Evolutionary conservation across 495 filamentous ascomycete genomes (phyloP).

Genomic region (Recurvomyces mirabilis): DNA sequence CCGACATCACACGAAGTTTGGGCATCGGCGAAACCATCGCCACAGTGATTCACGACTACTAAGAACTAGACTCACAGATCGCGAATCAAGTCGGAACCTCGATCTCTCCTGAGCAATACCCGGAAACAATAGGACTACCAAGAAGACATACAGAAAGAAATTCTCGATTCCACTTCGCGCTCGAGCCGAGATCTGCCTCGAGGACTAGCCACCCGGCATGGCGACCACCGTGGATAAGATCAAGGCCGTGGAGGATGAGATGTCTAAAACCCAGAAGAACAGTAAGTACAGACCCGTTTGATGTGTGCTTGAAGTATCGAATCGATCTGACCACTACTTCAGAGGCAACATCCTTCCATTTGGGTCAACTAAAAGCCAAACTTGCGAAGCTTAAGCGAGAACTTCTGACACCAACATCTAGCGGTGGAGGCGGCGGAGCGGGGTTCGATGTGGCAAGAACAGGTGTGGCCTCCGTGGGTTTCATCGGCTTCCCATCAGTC

Average conservation of each 20-base stretch:
- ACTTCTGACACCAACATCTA: slow-evolving; percentile 71
- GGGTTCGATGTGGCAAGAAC: slow-evolving; percentile 98
- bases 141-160: no score
- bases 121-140: no score
- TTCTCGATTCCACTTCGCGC: no score
- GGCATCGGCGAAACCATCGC: no score
- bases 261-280: slow-evolving; percentile 72
- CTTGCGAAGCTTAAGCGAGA: slow-evolving; percentile 95
- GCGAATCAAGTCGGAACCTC: no score
- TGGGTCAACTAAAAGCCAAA: slow-evolving; percentile 93
- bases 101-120: no score
- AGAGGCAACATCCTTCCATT: slow-evolving; percentile 83
- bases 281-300: not conserved
- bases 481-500: slow-evolving; percentile 81
- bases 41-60: no score
- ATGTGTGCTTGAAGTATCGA: not conserved
- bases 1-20: no score
- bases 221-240: slow-evolving; percentile 98
- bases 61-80: no score
- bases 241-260: slow-evolving; percentile 95
- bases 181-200: no score
- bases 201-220: no score
- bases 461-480: slow-evolving; percentile 81
- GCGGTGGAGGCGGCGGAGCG: slow-evolving; percentile 68
- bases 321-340: slow-evolving; percentile 47